Conservation (phyloP, 148 eudicot species). For the Cornus kousa region DNA sequence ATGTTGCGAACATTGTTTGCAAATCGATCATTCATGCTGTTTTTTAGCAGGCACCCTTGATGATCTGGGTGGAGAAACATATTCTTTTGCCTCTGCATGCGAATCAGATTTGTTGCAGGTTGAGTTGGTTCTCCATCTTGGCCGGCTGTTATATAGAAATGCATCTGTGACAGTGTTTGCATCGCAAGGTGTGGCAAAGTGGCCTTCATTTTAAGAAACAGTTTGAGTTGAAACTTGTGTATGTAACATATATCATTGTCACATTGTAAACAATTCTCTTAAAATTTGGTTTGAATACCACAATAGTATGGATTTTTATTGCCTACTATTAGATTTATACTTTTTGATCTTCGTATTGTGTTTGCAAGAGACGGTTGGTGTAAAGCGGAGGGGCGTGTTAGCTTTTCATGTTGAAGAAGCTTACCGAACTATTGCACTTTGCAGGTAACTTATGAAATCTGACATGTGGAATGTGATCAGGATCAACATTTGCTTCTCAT, state of each 20-base stretch:
- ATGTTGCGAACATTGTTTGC: constrained; percentile 21
- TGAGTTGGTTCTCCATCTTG: constrained; percentile 31
- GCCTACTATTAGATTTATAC: constrained; percentile 19
- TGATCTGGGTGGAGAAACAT: constrained; percentile 27
- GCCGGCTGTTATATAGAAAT: constrained; percentile 28
- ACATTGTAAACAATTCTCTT: constrained; percentile 49
- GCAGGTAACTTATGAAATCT: constrained; percentile 50
- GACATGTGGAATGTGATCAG: constrained; percentile 12
- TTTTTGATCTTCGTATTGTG: constrained; percentile 51
- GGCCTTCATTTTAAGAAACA: constrained; percentile 34
- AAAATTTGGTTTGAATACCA: constrained; percentile 30
- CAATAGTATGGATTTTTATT: constrained; percentile 26
- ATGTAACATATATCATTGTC: constrained; percentile 55
- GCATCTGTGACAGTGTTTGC: constrained; percentile 39
- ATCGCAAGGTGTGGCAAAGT: constrained; percentile 57
- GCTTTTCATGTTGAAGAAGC: constrained; percentile 63
- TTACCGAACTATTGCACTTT: constrained; percentile 30
- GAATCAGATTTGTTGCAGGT: constrained; percentile 39
- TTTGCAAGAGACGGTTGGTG: constrained; percentile 79
- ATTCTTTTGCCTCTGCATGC: constrained; percentile 28
- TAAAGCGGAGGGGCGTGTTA: constrained; percentile 58
- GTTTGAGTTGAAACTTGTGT: constrained; percentile 51
- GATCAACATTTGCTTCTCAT: constrained; percentile 19
- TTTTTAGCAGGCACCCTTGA: constrained; percentile 60
- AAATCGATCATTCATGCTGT: constrained; percentile 33